Conservation (phyloP, 257 asterid species). For the Penstemon barbatus region DNA sequence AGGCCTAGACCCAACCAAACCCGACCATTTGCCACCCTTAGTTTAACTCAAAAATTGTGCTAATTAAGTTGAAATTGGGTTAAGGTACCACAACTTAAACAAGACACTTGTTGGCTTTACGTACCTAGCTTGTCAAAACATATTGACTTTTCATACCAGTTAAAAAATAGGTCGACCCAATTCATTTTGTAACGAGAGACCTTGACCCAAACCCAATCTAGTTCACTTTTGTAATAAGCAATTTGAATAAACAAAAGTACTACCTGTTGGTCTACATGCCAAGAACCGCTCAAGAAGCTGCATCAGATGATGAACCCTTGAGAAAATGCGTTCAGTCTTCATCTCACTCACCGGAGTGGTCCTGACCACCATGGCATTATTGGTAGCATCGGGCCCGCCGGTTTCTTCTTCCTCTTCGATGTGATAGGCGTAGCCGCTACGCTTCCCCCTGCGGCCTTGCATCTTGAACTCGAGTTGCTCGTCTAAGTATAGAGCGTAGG, state of each 20-base stretch:
- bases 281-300: conserved; percentile 80
- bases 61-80: too few species aligned
- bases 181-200: too few species aligned
- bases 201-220: too few species aligned
- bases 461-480: conserved; percentile 78
- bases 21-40: too few species aligned
- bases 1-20: too few species aligned
- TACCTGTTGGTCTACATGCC: conserved; percentile 89
- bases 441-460: conserved; percentile 67
- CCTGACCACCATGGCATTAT: conserved; percentile 33
- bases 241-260: background rate
- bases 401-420: conserved; percentile 46
- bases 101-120: too few species aligned
- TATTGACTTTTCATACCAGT: too few species aligned
- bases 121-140: too few species aligned
- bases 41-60: too few species aligned
- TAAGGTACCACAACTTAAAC: too few species aligned
- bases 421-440: conserved; percentile 35
- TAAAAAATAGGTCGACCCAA: too few species aligned
- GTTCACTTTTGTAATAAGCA: background rate
- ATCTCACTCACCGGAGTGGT: conserved; percentile 60
- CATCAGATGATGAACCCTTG: conserved; percentile 64
- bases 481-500: conserved; percentile 73
- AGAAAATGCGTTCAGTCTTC: conserved; percentile 54
- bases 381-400: conserved; percentile 1